Evolutionary conservation across 139 green algal species (phyloP), one percentile per base, ranked within the genome.

Genomic region (Chlorella sp.): DNA sequence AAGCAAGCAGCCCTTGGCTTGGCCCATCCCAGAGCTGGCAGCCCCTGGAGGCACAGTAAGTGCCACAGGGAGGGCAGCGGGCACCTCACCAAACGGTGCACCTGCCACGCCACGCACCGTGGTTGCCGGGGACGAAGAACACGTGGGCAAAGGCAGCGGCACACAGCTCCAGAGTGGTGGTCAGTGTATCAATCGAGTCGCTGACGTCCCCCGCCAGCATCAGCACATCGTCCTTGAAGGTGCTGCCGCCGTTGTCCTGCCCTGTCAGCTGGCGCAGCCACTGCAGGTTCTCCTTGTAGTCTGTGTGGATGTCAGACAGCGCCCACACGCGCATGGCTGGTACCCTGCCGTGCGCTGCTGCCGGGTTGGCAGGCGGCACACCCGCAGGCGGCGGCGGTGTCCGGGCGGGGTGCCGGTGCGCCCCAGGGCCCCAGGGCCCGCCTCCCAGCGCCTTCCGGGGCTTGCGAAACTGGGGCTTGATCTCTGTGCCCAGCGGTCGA

Each of bases 161-260:
- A 32, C 97, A 88, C 2, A 91, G 85, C 30, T 90, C 14, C 34
- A 97, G 77, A 0, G 95, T 97, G 0, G 61, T 60, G 53, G 90
- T 79, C 14, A 98, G 39, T 15, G 89, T 89, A 0, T 86, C 26
- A 11, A 96, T n/a, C 66, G 96, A 87, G 37, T 98, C 96, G 14
- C 87, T 94, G 3, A 98, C 88, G 71, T 98, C 96, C 0, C 96
- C 96, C 39, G 96, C 96, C 15, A 98, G 83, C 1, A 98, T 93
- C 12, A 98, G 68, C 24, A 92, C 94, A 69, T 95, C 93, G 21
- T 90, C 34, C 19, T 53, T 61, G 53, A 34, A 36, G 34, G 15
- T 40, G 60, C 83, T 78, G 60, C 36, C 5, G 40, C 71, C n/a
- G 30, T 36, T 19, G 71, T n/a, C 34, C 34, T 66, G 39, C 1